Conservation (phyloP, 306 rosid species). For the Corylus avellana region DNA sequence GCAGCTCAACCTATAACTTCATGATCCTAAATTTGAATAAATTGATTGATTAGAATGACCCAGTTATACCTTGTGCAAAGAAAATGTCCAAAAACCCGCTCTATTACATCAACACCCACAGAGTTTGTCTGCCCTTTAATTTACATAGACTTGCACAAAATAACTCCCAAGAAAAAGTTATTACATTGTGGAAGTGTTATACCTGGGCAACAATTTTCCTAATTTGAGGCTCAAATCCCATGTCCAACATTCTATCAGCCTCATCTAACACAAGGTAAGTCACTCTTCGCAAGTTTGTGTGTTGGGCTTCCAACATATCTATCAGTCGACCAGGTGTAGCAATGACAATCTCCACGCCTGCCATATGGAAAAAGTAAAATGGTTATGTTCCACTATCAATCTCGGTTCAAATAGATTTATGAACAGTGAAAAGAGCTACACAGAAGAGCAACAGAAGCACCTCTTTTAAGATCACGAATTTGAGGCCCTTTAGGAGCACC, state of each 20-base stretch:
- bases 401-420: not conserved
- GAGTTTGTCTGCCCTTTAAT: not conserved
- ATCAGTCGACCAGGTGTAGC: constrained; percentile 96
- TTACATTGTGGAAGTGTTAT: constrained; percentile 18
- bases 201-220: constrained; percentile 83
- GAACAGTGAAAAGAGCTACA: constrained; percentile 11
- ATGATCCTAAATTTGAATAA: not conserved
- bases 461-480: constrained; percentile 86
- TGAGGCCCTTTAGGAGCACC: constrained; percentile 99
- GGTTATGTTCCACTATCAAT: constrained; percentile 15
- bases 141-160: not conserved
- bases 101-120: not conserved
- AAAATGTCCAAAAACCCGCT: not conserved
- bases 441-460: constrained; percentile 33
- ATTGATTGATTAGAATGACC: not conserved
- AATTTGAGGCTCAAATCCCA: constrained; percentile 99
- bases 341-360: constrained; percentile 92
- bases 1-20: not conserved
- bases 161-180: not conserved
- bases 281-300: constrained; percentile 86
- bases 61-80: not conserved
- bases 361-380: constrained; percentile 24
- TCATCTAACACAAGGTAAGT: constrained; percentile 94
- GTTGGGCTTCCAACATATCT: constrained; percentile 96
- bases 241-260: constrained; percentile 98